phyloP scores from a whole-genome alignment of 23 red algal genomes.

The Gracilaria gracilis region DNA sequence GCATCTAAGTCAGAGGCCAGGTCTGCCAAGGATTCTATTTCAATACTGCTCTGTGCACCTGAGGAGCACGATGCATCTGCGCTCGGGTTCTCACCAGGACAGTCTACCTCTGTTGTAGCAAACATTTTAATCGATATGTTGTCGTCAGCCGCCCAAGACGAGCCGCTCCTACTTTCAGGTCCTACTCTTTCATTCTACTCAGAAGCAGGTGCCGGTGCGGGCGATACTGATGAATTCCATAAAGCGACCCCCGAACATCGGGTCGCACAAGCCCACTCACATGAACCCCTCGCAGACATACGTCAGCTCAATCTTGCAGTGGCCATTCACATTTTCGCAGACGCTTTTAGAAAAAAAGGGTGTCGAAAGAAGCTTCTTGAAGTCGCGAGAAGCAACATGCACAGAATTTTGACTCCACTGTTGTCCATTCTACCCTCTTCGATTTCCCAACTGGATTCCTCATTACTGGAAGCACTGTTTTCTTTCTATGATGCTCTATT shows the following conservation, averaged over 20 bases:
- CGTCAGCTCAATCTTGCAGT: slow-evolving; percentile 34
- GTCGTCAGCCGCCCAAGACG: slow-evolving; percentile 27
- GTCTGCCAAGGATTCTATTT: slow-evolving; percentile 10
- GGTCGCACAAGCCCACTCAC: background rate
- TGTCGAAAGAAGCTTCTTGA: slow-evolving; percentile 3
- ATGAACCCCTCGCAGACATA: slow-evolving; percentile 17
- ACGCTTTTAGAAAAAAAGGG: slow-evolving; percentile 21
- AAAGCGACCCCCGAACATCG: slow-evolving; percentile 34
- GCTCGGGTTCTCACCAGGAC: slow-evolving; percentile 53
- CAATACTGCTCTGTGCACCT: background rate
- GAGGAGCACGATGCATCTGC: slow-evolving; percentile 17
- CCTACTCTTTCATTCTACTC: slow-evolving; percentile 48
- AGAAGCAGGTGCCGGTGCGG: slow-evolving; percentile 39
- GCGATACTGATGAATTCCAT: slow-evolving; percentile 55
- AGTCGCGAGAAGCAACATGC: slow-evolving; percentile 9
- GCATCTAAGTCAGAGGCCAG: slow-evolving; percentile 24
- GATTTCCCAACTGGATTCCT: background rate
- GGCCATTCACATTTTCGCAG: slow-evolving; percentile 21
- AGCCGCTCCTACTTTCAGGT: slow-evolving; percentile 24
- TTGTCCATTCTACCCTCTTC: slow-evolving; percentile 30
- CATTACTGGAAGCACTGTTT: slow-evolving; percentile 13
- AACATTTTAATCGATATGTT: slow-evolving; percentile 40
- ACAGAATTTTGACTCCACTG: slow-evolving; percentile 36
- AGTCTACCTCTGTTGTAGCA: background rate
- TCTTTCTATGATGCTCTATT: slow-evolving; percentile 31